Evolutionary conservation across 441 rosid genomes (phyloP).

Genomic region (Adansonia gregorii): DNA sequence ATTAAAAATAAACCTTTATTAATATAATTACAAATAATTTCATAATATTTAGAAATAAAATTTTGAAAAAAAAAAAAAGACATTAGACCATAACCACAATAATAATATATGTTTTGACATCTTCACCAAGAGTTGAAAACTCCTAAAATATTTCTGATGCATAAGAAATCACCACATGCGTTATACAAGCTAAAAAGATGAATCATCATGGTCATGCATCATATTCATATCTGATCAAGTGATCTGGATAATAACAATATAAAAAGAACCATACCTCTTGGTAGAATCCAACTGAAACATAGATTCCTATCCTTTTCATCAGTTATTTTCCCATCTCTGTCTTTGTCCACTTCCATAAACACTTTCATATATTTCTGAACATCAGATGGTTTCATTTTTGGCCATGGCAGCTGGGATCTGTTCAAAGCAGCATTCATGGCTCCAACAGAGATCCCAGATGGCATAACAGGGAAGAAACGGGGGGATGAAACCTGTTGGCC

Average conservation of each 20-base stretch:
- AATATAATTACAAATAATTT: not conserved
- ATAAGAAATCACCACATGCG: not conserved
- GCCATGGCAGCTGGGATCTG: slow-evolving; percentile 67
- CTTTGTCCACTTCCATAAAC: slow-evolving; percentile 87
- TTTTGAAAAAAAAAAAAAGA: not conserved
- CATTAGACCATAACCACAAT: not conserved
- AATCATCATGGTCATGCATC: slow-evolving; percentile 1
- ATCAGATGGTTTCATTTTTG: slow-evolving; percentile 86
- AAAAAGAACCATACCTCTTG: slow-evolving; percentile 69
- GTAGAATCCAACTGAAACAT: slow-evolving; percentile 93
- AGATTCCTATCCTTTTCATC: slow-evolving; percentile 92
- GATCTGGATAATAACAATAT: slow-evolving; percentile 22
- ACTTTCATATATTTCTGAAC: slow-evolving; percentile 88
- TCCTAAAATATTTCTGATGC: not conserved
- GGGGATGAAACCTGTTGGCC: slow-evolving; percentile 58
- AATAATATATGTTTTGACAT: slow-evolving; percentile 6
- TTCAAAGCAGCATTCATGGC: slow-evolving; percentile 55
- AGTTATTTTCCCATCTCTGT: slow-evolving; percentile 90
- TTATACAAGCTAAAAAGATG: not conserved
- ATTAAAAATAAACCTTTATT: not conserved
- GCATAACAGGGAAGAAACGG: slow-evolving; percentile 47
- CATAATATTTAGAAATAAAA: not conserved
- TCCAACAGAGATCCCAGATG: slow-evolving; percentile 59
- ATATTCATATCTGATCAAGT: not conserved
- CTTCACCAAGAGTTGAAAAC: not conserved